Evolutionary conservation across 129 eudicot species (phyloP).

Genomic region (Saussurea involucrata): DNA sequence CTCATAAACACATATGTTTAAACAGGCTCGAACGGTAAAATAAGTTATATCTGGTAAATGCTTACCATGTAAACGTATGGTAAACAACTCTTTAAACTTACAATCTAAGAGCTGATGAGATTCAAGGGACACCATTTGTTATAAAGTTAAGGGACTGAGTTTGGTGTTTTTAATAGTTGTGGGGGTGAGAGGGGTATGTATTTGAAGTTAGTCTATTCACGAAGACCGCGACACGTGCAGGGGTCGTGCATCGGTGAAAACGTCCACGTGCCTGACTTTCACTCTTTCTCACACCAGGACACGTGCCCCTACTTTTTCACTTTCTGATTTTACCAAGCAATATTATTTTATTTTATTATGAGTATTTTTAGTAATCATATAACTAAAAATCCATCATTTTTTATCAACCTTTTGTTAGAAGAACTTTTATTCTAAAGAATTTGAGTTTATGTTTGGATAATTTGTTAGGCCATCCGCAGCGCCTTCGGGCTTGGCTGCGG

Average conservation of each 20-base stretch:
- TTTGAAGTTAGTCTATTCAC: not conserved
- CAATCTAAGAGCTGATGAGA: too few species aligned
- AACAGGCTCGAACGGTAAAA: too few species aligned
- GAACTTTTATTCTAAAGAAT: too few species aligned
- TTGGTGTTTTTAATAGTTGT: not conserved
- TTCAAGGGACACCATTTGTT: not conserved
- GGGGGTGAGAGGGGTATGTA: not conserved
- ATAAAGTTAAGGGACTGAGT: not conserved
- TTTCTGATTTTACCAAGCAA: not conserved
- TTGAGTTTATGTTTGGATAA: too few species aligned
- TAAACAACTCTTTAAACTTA: too few species aligned
- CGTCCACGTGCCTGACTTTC: constrained; percentile 28
- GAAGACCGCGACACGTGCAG: constrained; percentile 33
- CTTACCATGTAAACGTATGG: too few species aligned
- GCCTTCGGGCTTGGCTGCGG: too few species aligned
- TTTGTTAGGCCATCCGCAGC: too few species aligned
- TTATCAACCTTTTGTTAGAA: too few species aligned
- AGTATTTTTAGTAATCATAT: not conserved
- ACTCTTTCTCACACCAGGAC: constrained; percentile 31
- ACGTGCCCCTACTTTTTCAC: constrained; percentile 22
- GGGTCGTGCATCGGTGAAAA: constrained; percentile 23
- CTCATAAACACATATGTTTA: too few species aligned
- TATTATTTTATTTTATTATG: not conserved
- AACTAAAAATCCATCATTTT: too few species aligned
- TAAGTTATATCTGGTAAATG: too few species aligned